phyloP scores from a whole-genome alignment of 495 filamentous ascomycete genomes.

The Daldinia bambusicola region DNA sequence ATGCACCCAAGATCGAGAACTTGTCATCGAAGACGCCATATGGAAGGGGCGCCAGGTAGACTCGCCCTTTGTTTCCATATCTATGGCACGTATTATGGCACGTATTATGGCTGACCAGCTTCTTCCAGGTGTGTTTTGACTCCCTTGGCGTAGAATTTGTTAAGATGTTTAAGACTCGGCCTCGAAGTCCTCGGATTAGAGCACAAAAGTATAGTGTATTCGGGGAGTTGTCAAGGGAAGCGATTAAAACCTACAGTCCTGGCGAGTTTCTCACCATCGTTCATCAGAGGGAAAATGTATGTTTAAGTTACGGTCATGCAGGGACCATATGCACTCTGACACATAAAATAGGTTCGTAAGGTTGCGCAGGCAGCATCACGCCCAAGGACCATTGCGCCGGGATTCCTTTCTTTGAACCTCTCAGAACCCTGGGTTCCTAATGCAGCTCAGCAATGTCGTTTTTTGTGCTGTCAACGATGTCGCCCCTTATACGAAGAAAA shows the following conservation, averaged over 20 bases:
- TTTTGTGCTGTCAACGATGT: conserved; percentile 64
- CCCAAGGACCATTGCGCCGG: conserved; percentile 14
- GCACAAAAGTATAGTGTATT: conserved; percentile 56
- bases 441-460: conserved; percentile 58
- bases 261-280: conserved; percentile 55
- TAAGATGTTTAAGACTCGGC: conserved; percentile 42
- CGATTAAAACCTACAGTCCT: conserved; percentile 56
- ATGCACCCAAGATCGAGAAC: conserved; percentile 69
- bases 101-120: conserved; percentile 14
- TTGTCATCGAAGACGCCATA: conserved; percentile 54
- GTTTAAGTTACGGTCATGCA: background rate
- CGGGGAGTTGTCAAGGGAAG: conserved; percentile 61
- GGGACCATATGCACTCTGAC: conserved; percentile 13
- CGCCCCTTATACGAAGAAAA: conserved; percentile 54
- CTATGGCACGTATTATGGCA: conserved; percentile 36
- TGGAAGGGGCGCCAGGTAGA: conserved; percentile 47
- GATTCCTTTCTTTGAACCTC: conserved; percentile 24
- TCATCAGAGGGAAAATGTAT: conserved; percentile 55
- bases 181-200: conserved; percentile 50
- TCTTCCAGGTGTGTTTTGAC: conserved; percentile 40
- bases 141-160: conserved; percentile 15
- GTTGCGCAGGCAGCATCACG: conserved; percentile 6
- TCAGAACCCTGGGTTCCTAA: conserved; percentile 54
- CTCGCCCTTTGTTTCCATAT: conserved; percentile 33
- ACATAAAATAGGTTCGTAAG: conserved; percentile 10